phyloP scores from a whole-genome alignment of 139 green algal species.

The Coelastrella sp. region DNA sequence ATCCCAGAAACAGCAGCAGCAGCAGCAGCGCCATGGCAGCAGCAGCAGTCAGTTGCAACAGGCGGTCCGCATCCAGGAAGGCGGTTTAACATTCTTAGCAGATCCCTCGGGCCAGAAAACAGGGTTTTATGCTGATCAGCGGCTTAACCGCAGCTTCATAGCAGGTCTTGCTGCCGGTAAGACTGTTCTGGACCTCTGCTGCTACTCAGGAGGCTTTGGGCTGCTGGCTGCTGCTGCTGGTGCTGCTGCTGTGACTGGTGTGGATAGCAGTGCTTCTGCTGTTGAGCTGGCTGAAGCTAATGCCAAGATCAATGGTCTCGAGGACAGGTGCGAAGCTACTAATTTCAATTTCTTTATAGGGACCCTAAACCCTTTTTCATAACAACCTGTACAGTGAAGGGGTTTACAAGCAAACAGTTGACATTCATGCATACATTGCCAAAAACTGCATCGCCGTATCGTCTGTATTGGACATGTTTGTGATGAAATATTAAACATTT shows the following conservation, averaged over 20 bases:
- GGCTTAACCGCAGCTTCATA: slow-evolving; percentile 83
- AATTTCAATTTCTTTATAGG: too few species aligned
- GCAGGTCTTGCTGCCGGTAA: slow-evolving; percentile 64
- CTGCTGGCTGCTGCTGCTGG: slow-evolving; percentile 65
- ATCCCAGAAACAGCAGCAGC: background rate
- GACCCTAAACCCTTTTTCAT: too few species aligned
- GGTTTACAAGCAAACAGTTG: too few species aligned
- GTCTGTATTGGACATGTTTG: too few species aligned
- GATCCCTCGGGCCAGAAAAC: slow-evolving; percentile 76
- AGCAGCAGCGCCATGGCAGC: slow-evolving; percentile 12
- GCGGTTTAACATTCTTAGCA: slow-evolving; percentile 58
- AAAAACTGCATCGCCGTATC: too few species aligned
- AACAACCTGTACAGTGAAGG: too few species aligned
- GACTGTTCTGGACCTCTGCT: slow-evolving; percentile 91
- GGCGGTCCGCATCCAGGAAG: slow-evolving; percentile 63
- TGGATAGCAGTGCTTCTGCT: slow-evolving; percentile 80
- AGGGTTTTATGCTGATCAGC: slow-evolving; percentile 87
- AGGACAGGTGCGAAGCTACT: background rate
- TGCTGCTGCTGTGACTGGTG: slow-evolving; percentile 69
- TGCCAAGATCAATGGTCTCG: slow-evolving; percentile 81
- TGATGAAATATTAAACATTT: too few species aligned
- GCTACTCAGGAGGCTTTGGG: slow-evolving; percentile 78
- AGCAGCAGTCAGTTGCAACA: background rate
- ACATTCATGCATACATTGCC: too few species aligned
- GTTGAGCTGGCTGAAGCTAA: slow-evolving; percentile 80